A percentile compares a stretch with the other conserved stretches of the same genome.
phyloP scores from a whole-genome alignment of 805 yeast species.

The Saccharomyces kudriavzevii region DNA sequence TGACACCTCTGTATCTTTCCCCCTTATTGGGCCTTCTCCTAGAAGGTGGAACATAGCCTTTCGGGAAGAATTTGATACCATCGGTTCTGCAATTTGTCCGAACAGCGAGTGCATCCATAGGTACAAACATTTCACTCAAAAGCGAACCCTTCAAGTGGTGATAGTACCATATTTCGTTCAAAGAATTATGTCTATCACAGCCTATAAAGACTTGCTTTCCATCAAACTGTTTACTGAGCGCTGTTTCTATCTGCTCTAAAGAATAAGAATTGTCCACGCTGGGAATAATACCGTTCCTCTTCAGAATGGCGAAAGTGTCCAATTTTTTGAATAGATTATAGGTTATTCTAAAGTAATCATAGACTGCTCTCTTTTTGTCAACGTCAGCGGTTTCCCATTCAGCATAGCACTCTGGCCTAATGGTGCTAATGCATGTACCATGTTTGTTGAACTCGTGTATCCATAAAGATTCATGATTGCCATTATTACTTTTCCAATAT shows the following conservation, averaged over 20 bases:
- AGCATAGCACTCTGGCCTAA: constrained; percentile 63
- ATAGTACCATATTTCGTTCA: constrained; percentile 62
- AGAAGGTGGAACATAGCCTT: constrained; percentile 35
- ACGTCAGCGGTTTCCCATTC: constrained; percentile 19
- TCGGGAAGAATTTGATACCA: constrained; percentile 70
- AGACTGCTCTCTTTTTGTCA: constrained; percentile 37
- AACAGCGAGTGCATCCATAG: constrained; percentile 46
- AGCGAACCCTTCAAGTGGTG: constrained; percentile 68
- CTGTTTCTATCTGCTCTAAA: constrained; percentile 44
- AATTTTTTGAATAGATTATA: constrained; percentile 48
- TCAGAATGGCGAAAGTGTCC: constrained; percentile 62
- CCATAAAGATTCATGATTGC: constrained; percentile 69
- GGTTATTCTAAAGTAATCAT: constrained; percentile 60
- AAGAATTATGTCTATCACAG: constrained; percentile 45
- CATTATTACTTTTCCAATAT: constrained; percentile 69
- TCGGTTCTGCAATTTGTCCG: constrained; percentile 56
- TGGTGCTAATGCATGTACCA: constrained; percentile 83
- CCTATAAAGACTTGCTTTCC: constrained; percentile 52
- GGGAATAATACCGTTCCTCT: constrained; percentile 66
- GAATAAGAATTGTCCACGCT: constrained; percentile 48
- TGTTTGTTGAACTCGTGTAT: constrained; percentile 89
- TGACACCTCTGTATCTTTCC: constrained; percentile 7
- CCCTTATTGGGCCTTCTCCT: constrained; percentile 24
- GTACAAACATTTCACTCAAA: constrained; percentile 52
- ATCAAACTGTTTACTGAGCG: constrained; percentile 39